A percentile compares a stretch with the other conserved stretches of the same genome.
Evolutionary conservation across 2,329 filamentous ascomycete species (phyloP).

Genomic region (Akanthomyces lecanii): DNA sequence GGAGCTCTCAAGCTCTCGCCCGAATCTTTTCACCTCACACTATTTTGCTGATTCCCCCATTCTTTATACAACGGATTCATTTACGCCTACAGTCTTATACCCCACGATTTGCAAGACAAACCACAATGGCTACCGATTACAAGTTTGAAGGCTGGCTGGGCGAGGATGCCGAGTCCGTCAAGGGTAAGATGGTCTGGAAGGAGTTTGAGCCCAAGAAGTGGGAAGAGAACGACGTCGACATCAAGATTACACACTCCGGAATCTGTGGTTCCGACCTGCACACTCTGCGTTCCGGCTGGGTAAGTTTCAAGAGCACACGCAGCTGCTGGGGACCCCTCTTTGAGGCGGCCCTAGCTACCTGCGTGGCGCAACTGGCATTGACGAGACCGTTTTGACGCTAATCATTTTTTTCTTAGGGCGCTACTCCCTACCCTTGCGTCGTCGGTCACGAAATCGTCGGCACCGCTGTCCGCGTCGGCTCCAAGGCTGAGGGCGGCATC

Average conservation of each 20-base stretch:
- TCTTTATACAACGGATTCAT: not conserved
- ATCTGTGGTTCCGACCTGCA: constrained; percentile 62
- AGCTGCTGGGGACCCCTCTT: constrained; percentile 34
- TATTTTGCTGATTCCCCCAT: not conserved
- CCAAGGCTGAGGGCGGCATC: constrained; percentile 42
- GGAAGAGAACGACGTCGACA: constrained; percentile 62
- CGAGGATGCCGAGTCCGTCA: constrained; percentile 33
- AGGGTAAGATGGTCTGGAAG: constrained; percentile 52
- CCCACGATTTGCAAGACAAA: not conserved
- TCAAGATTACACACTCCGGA: constrained; percentile 61
- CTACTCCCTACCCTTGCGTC: constrained; percentile 40
- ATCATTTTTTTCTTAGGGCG: constrained; percentile 3
- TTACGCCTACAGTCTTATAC: not conserved
- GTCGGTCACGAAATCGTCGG: constrained; percentile 65
- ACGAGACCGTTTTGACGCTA: not conserved
- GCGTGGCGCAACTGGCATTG: not conserved
- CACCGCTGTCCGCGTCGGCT: constrained; percentile 50
- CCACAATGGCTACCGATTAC: constrained; percentile 34
- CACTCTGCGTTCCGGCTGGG: constrained; percentile 53
- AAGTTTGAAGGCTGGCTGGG: constrained; percentile 53
- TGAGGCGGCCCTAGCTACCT: not conserved
- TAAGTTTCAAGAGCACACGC: constrained; percentile 26
- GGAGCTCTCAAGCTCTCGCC: not conserved
- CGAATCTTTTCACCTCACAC: not conserved
- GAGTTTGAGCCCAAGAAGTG: constrained; percentile 61